A percentile compares a stretch with the other conserved stretches of the same genome.
These are phyloP conservation scores for Hylodesmum podocarpum DNA, from an alignment of 306 rosid species.

Conservation along the genomic window DNA sequence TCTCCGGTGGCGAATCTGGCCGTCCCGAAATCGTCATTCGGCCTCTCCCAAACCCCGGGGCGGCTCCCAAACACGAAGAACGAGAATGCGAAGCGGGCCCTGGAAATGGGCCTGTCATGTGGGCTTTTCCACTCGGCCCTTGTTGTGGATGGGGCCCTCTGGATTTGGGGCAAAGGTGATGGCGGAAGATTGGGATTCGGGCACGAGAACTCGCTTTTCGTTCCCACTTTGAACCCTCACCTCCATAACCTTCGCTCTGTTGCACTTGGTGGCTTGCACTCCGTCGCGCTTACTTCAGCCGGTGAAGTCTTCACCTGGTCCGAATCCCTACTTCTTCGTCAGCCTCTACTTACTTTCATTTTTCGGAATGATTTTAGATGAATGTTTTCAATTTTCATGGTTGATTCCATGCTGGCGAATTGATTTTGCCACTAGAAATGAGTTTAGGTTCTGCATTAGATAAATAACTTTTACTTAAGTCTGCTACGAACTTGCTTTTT, in stretches of 20 bases:
- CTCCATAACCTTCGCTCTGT: slow-evolving; percentile 50
- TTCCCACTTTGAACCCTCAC: slow-evolving; percentile 76
- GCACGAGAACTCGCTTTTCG: slow-evolving; percentile 65
- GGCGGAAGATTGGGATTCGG: slow-evolving; percentile 93
- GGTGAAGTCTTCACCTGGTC: slow-evolving; percentile 92
- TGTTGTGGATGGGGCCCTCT: slow-evolving; percentile 57
- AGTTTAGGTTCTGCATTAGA: too few relatives aligned
- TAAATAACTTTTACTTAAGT: too few relatives aligned
- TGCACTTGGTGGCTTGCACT: slow-evolving; percentile 83
- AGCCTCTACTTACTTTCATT: neutral
- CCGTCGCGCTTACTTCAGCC: slow-evolving; percentile 59
- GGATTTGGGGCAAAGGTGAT: slow-evolving; percentile 99
- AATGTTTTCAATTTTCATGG: too few relatives aligned
- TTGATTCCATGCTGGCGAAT: too few relatives aligned
- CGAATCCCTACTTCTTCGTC: slow-evolving; percentile 36
- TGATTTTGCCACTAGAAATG: too few relatives aligned
- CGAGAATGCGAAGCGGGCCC: neutral
- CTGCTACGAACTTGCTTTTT: too few relatives aligned
- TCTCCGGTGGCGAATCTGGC: slow-evolving; percentile 68
- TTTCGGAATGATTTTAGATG: too few relatives aligned
- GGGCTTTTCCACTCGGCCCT: slow-evolving; percentile 89
- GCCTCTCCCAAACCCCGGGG: slow-evolving; percentile 61
- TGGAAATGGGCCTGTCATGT: slow-evolving; percentile 80
- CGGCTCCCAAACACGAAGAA: neutral
- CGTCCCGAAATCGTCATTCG: slow-evolving; percentile 56